Evolutionary conservation across 495 filamentous ascomycete species (phyloP).

Genomic region (Tetracladium setigerum): DNA sequence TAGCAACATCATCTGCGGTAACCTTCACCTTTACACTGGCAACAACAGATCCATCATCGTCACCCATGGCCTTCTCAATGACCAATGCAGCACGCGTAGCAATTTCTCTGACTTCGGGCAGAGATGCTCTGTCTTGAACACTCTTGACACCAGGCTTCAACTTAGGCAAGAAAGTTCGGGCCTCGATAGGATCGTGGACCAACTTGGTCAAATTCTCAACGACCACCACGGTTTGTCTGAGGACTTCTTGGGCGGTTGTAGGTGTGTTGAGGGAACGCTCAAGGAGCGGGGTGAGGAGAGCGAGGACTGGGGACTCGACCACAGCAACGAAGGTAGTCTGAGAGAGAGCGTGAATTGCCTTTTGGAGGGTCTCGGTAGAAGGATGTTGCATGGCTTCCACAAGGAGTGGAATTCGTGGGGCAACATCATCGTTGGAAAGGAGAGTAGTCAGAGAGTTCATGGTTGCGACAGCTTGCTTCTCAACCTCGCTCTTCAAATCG

Average conservation of each 20-base stretch:
- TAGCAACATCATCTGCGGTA: conserved; percentile 68
- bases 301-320: conserved; percentile 95
- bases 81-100: conserved; percentile 74
- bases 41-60: conserved; percentile 50
- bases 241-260: conserved; percentile 83
- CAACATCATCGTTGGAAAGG: conserved; percentile 94
- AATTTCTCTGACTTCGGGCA: conserved; percentile 90
- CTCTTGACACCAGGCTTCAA: conserved; percentile 88
- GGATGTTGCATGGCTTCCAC: conserved; percentile 95
- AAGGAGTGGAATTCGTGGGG: conserved; percentile 83
- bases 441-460: conserved; percentile 88
- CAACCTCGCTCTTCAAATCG: conserved; percentile 85
- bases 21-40: conserved; percentile 55
- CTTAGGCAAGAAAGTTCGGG: conserved; percentile 91
- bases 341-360: conserved; percentile 93
- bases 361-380: conserved; percentile 77
- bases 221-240: conserved; percentile 94
- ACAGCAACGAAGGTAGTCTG: conserved; percentile 98
- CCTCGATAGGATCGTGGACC: conserved; percentile 95
- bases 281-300: conserved; percentile 91
- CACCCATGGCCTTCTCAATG: conserved; percentile 90
- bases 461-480: conserved; percentile 80
- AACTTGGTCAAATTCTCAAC: conserved; percentile 98
- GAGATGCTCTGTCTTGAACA: conserved; percentile 79
- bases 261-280: conserved; percentile 90